Percentiles rank a stretch among this genome's conserved stretches.
These are phyloP conservation scores for Colletotrichum lentis DNA, from an alignment of 2,329 filamentous ascomycete species.

Conservation along the genomic window DNA sequence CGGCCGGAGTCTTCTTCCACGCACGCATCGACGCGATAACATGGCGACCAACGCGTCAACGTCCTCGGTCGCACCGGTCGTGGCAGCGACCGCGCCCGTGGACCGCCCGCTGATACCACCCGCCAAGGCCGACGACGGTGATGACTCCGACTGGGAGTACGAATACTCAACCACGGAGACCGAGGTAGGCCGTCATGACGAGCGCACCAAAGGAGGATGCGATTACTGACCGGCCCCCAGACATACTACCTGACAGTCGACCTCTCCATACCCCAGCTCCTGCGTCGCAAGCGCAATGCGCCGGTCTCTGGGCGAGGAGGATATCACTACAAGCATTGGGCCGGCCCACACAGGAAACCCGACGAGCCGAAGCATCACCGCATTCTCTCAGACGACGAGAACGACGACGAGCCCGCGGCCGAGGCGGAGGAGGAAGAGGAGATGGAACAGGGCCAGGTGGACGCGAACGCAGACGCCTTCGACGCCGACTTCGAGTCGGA, in stretches of 20 bases:
- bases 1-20: conserved; percentile 5
- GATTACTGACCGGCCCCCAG: conserved; percentile 47
- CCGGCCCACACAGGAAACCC: conserved; percentile 44
- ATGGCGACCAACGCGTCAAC: conserved; percentile 29
- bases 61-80: conserved; percentile 16
- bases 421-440: conserved; percentile 44
- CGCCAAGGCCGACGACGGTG: conserved; percentile 46
- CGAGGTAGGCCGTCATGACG: conserved; percentile 54
- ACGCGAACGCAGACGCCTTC: conserved; percentile 39
- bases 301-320: conserved; percentile 50
- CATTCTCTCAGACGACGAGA: conserved; percentile 41
- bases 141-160: conserved; percentile 72
- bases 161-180: conserved; percentile 71
- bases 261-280: conserved; percentile 67
- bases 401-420: conserved; percentile 38
- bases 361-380: conserved; percentile 38
- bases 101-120: conserved; percentile 15
- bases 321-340: conserved; percentile 56
- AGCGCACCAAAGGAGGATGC: background rate
- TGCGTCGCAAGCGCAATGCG: conserved; percentile 45
- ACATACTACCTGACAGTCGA: conserved; percentile 72
- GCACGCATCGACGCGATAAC: conserved; percentile 5
- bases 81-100: conserved; percentile 20
- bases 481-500: conserved; percentile 38
- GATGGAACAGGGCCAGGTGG: conserved; percentile 33